Base-by-base conservation (phyloP, 768 basidiomycete genomes). In the Tubosaeta brunneosetosa region DNA sequence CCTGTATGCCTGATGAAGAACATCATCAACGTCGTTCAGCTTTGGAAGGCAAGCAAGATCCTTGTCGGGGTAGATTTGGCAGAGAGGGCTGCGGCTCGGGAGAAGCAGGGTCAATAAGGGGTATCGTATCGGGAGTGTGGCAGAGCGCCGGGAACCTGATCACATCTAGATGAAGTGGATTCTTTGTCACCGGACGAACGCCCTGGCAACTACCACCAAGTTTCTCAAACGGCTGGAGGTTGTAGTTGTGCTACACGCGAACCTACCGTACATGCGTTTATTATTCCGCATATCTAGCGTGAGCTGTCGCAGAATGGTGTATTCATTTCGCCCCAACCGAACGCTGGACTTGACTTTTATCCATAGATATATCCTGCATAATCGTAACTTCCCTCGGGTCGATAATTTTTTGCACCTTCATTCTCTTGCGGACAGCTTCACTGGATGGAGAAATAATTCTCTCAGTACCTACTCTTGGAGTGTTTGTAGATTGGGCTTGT, bases 1-100 rank as follows among this genome's bases (percentile, higher is more conserved):
- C 87, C 84, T 1, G 72, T 97, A 44, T 95, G 85, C 66, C 59
- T 82, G 14, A 65, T 76, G 56, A 99, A 98, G 76, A 97, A 98
- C 67, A 63, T 94, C 51, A 91, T 99, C 76, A 97, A 97, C 68
- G 69, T 89, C 32, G 94, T 99, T 7, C 97, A 99, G 70, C 82
- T 97, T 52, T 97, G 94, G 94, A 99, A 99, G 69, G 95, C 97
- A 26, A 88, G 89, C 33, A 93, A 93, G 72, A 91, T 93, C 50
- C 78, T 97, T 14, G 94, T 97, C 13, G 93, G 94, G 1, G 89
- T 97, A 11, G 94, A 97, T 65, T 73, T 97, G 44, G 90, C 89
- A 41, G 92, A 94, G 70, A 75, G 94, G 58, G 84, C 84, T 36
- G 78, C 79, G 51, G 86, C 80, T 17, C 73, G 85, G 51, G 73